Evolutionary conservation across 331 rosid genomes (phyloP).

Genomic region (Telfairia occidentalis): DNA sequence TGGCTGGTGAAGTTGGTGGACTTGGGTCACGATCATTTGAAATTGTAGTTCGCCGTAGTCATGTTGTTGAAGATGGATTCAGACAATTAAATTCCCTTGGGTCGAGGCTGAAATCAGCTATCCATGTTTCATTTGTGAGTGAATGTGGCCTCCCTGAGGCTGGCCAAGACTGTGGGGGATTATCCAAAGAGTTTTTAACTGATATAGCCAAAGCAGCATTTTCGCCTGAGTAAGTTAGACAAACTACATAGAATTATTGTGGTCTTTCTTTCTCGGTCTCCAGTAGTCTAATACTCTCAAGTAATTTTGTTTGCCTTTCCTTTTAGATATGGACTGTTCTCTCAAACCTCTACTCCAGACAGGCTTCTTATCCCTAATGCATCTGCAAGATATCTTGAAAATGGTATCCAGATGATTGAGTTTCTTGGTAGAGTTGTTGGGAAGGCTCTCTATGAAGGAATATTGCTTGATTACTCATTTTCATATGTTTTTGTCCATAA

Average conservation of each 20-base stretch:
- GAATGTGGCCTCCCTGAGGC: conserved; percentile 98
- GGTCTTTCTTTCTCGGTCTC: neutral
- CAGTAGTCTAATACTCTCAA: neutral
- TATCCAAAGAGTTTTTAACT: conserved; percentile 87
- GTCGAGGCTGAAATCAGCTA: conserved; percentile 70
- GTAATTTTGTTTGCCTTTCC: conserved; percentile 11
- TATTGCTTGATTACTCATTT: conserved; percentile 89
- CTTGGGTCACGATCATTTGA: conserved; percentile 75
- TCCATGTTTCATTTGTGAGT: conserved; percentile 94
- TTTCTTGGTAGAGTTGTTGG: conserved; percentile 97
- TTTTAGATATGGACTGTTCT: conserved; percentile 70
- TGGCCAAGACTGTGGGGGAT: conserved; percentile 96
- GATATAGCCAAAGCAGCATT: conserved; percentile 89
- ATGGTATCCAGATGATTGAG: conserved; percentile 93
- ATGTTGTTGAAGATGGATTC: conserved; percentile 92
- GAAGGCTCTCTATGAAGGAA: conserved; percentile 96
- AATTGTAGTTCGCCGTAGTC: conserved; percentile 71
- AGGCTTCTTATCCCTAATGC: conserved; percentile 70
- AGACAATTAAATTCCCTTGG: conserved; percentile 78
- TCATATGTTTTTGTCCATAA: conserved; percentile 88
- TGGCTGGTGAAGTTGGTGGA: conserved; percentile 88
- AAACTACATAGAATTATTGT: conserved; percentile 5
- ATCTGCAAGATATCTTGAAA: conserved; percentile 78
- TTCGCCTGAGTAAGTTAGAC: conserved; percentile 66
- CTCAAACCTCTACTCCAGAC: conserved; percentile 82